Evolutionary conservation across 2,329 filamentous ascomycete species (phyloP).

Genomic region (Colletotrichum sidae): DNA sequence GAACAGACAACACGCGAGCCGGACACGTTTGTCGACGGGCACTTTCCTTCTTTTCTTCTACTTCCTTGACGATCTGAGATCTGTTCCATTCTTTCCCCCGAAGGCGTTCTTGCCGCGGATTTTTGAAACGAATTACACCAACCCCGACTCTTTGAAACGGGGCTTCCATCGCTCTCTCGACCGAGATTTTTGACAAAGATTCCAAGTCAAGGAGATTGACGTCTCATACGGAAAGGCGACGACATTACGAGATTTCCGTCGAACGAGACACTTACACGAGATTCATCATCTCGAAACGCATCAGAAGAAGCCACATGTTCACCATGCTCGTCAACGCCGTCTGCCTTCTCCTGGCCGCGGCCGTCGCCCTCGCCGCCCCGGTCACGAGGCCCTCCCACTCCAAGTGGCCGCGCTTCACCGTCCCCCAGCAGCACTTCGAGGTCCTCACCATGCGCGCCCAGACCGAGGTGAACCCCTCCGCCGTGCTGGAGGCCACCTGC

Average conservation of each 20-base stretch:
- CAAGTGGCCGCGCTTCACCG: constrained; percentile 50
- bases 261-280: too few relatives aligned
- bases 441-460: constrained; percentile 55
- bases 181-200: too few relatives aligned
- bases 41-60: constrained; percentile 34
- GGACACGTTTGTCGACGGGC: constrained; percentile 33
- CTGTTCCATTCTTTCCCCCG: constrained; percentile 34
- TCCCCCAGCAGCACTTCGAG: constrained; percentile 57
- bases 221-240: too few relatives aligned
- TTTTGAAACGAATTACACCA: constrained; percentile 4
- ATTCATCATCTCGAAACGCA: constrained; percentile 9
- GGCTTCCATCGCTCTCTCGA: too few relatives aligned
- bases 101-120: constrained; percentile 1
- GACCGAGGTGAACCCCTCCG: constrained; percentile 53
- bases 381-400: constrained; percentile 25
- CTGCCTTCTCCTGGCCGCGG: constrained; percentile 46
- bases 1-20: constrained; percentile 1
- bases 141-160: background rate
- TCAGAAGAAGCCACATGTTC: constrained; percentile 47
- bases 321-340: constrained; percentile 45
- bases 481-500: constrained; percentile 54
- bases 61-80: constrained; percentile 35
- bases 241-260: too few relatives aligned
- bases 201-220: too few relatives aligned
- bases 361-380: constrained; percentile 47